Percentiles rank a stretch among this genome's conserved stretches.
Evolutionary conservation across 163 green algal genomes (phyloP).

Genomic region (Prototheca wickerhamii): DNA sequence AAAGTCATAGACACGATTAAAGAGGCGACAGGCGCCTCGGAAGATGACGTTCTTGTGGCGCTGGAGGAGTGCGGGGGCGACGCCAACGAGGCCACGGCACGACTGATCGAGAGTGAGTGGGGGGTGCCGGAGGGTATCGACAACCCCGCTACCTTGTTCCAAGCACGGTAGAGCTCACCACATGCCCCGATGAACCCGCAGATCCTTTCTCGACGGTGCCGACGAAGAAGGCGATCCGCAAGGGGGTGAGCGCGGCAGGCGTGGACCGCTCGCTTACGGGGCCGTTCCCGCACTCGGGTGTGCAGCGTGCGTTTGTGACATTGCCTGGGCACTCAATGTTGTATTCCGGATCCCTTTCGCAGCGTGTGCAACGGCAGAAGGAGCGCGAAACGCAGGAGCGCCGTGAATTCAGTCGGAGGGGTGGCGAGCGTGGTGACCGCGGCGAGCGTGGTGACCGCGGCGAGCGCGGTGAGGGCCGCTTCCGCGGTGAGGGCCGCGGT

Average conservation of each 20-base stretch:
- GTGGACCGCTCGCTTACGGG: not conserved
- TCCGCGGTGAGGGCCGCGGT: conserved; percentile 5
- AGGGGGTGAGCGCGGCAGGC: conserved; percentile 5
- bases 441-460: too few relatives aligned
- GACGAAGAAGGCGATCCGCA: conserved; percentile 15
- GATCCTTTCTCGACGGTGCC: conserved; percentile 23
- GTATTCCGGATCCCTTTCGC: too few relatives aligned
- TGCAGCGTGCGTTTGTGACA: too few relatives aligned
- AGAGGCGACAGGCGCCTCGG: conserved; percentile 31
- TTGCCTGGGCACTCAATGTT: too few relatives aligned
- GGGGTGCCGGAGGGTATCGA: not conserved
- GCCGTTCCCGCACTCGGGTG: too few relatives aligned
- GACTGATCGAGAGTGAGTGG: conserved; percentile 42
- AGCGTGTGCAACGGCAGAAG: too few relatives aligned
- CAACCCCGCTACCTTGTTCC: too few relatives aligned
- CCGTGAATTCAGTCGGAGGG: too few relatives aligned
- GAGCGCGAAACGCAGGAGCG: too few relatives aligned
- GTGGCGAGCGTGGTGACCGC: too few relatives aligned
- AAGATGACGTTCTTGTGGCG: conserved; percentile 24
- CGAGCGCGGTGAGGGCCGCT: too few relatives aligned
- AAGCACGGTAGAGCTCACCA: too few relatives aligned
- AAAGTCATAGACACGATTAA: conserved; percentile 35
- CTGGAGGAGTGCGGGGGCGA: conserved; percentile 41
- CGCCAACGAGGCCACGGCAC: conserved; percentile 36
- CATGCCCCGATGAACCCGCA: conserved; percentile 6